Evolutionary conservation across 169 alveolate genomes (phyloP), one percentile per base, ranked within the genome.

Genomic region (Cryptosporidium ryanae): DNA sequence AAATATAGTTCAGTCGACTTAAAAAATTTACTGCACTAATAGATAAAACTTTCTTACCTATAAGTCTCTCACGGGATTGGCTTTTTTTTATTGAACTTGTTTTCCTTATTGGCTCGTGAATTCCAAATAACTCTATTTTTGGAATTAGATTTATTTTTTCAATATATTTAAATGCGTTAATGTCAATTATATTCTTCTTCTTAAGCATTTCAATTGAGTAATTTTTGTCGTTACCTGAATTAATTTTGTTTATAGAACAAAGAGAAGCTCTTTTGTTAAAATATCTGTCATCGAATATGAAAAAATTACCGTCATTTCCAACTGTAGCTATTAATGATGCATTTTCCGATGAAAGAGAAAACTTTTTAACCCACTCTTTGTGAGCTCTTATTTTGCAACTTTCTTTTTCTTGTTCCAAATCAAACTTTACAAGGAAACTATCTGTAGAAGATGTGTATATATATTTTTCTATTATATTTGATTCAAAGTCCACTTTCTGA

Each of bases 331-430:
- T 0, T 25, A 76, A 38, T 59, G 87, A 76, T 2, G 44, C 43
- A 1, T 64, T 4, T 27, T 76, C 49, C 2, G 50, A 59, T 31
- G 87, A 55, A 76, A 76, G 44, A 38, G 76, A 50, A 38, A 76
- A 76, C 25, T 38, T 32, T 63, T 76, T 76, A 21, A 76, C 71
- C 87, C 87, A 76, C 34, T 76, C 87, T 76, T 44, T 76, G 18
- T 76, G 87, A 2, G 87, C 87, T 44, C 49, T 76, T 15, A 61
- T 29, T 50, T 21, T 76, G 44, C 87, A 76, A 44, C 59, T 76
- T n/a, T 34, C 87, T 18, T 76, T 57, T 46, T 55, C 64, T 10
- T 76, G 48, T 34, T 76, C 87, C 5, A 76, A 8, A 48, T 76
- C 87, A 38, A 59, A 76, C 44, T 76, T 76, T 55, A 34, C 71